A percentile compares a stretch with the other conserved stretches of the same genome.
Conservation (phyloP, 495 filamentous ascomycete genomes). For the Podospora pseudocomata region DNA sequence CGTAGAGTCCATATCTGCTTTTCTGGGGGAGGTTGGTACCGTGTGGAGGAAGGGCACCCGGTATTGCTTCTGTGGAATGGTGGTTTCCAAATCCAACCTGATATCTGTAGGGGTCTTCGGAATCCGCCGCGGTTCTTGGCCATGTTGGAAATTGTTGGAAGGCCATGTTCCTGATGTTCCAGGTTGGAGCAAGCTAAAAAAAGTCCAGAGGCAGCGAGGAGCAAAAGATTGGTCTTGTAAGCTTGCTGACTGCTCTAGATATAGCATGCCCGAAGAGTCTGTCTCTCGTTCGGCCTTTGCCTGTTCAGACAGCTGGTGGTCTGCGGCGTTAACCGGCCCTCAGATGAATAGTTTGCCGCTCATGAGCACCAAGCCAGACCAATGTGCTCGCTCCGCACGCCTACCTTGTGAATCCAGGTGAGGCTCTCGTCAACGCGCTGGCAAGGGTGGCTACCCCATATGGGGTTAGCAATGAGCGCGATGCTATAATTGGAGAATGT, state of each 20-base stretch:
- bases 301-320: neutral
- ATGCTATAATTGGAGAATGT: neutral
- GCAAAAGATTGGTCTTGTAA: neutral
- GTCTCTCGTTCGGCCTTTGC: neutral
- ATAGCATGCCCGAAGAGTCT: neutral
- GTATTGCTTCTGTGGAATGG: conserved; percentile 28
- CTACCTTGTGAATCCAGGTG: neutral
- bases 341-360: neutral
- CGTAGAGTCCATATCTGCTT: conserved; percentile 59
- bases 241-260: neutral
- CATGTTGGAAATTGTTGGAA: neutral
- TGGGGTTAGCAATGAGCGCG: neutral
- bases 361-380: neutral
- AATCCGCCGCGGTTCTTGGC: neutral
- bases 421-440: neutral
- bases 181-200: too few species aligned
- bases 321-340: neutral
- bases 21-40: conserved; percentile 71
- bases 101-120: conserved; percentile 28
- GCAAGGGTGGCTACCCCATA: neutral
- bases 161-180: neutral
- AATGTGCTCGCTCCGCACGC: neutral
- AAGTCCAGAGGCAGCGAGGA: too few species aligned
- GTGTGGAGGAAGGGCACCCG: conserved; percentile 36
- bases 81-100: conserved; percentile 31